A percentile compares a stretch with the other conserved stretches of the same genome.
These are phyloP conservation scores for Pisolithus marmoratus DNA, from an alignment of 768 basidiomycete genomes.

Conservation along the genomic window DNA sequence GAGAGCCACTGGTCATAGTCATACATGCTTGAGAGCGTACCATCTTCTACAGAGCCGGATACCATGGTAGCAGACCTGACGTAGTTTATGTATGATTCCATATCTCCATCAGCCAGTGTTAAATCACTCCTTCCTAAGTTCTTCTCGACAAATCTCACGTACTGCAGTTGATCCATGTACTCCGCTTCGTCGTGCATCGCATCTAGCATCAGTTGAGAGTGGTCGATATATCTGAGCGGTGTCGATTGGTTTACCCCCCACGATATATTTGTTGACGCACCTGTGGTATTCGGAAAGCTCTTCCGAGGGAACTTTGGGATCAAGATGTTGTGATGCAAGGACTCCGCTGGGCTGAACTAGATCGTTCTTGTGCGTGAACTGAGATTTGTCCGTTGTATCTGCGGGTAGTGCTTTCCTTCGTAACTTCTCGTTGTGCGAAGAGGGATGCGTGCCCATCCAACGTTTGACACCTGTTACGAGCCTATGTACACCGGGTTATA, in stretches of 20 bases:
- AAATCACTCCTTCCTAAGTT: slow-evolving; percentile 15
- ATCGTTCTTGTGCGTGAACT: slow-evolving; percentile 21
- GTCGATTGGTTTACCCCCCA: not conserved
- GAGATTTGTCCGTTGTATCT: slow-evolving; percentile 20
- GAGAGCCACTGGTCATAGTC: slow-evolving; percentile 19
- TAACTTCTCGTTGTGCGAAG: slow-evolving; percentile 36
- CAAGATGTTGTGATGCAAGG: slow-evolving; percentile 51
- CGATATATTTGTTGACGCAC: slow-evolving; percentile 29
- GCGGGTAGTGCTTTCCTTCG: slow-evolving; percentile 32
- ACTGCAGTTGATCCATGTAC: slow-evolving; percentile 52
- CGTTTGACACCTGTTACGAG: slow-evolving; percentile 74
- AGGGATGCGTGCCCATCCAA: slow-evolving; percentile 62
- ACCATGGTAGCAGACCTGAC: slow-evolving; percentile 10
- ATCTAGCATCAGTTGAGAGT: slow-evolving; percentile 61
- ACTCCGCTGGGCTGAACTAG: slow-evolving; percentile 45
- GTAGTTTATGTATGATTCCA: slow-evolving; percentile 17
- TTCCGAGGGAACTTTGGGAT: slow-evolving; percentile 56
- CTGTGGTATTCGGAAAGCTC: slow-evolving; percentile 73
- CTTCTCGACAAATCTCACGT: slow-evolving; percentile 47
- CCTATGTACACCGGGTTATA: slow-evolving; percentile 28
- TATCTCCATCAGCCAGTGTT: slow-evolving; percentile 5
- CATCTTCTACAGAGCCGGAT: not conserved
- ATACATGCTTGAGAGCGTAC: not conserved
- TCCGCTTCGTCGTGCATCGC: slow-evolving; percentile 50
- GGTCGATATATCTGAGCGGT: slow-evolving; percentile 62